Evolutionary conservation across 352 stramenopile genomes (phyloP), one percentile per base, ranked within the genome.

Genomic region (Thalassiosira hispida): DNA sequence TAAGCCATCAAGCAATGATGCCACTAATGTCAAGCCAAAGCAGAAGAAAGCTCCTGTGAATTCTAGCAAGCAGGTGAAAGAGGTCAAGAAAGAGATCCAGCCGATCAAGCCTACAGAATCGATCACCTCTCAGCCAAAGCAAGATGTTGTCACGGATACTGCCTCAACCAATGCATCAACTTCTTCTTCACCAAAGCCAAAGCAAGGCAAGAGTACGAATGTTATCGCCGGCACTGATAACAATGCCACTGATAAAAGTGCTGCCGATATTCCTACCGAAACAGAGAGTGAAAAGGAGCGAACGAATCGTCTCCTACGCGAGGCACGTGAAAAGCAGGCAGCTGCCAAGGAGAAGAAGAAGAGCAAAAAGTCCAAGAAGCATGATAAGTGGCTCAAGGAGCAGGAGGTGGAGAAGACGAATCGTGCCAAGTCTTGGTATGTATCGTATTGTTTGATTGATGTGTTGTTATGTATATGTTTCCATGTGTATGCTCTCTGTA

Each of bases 321-420:
- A 81, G 90, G n/a, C 77, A 81, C 55, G 47, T 40, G 60, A 69
- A 20, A 31, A 69, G 40, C 18, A 12, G 18, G 60, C 42, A 46
- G 60, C 25, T 0, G 60, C 42, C 33, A 57, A 69, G 40, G 60
- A 69, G 12, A 57, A 69, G 40, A 57, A 69, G 14, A 57, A 69
- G 60, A 44, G 25, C 12, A 57, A 75, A 27, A 47, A 88, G 40
- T 49, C 40, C 11, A 49, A 49, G 40, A 49, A 49, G 40, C 40
- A 49, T 18, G 66, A 74, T 23, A 65, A 66, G 53, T 74, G 66
- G 66, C 14, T 74, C n/a, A 66, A 66, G 44, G 63, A 74, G 38
- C 66, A 74, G 35, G 66, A 74, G 53, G 35, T 46, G 23, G 35
- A 35, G 4, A 74, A 74, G 31, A 16, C 31, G 18, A 61, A 14